A percentile compares a stretch with the other conserved stretches of the same genome.
Conservation (phyloP, 192 early-diverging fungal species). For the Gigaspora rosea region DNA sequence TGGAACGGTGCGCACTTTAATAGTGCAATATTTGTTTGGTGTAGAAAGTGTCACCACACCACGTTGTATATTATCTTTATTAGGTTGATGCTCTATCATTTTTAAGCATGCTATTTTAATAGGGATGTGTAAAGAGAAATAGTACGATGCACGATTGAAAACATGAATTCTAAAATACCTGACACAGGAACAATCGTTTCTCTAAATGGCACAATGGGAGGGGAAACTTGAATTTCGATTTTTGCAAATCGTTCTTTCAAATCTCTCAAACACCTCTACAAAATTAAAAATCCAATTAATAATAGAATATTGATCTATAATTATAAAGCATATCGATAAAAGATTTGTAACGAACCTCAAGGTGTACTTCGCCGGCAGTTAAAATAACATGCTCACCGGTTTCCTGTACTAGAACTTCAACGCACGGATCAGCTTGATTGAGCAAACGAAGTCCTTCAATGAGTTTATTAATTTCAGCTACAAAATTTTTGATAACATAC, state of each 20-base stretch:
- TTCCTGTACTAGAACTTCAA: conserved; percentile 88
- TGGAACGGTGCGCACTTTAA: conserved; percentile 71
- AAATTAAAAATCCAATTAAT: neutral
- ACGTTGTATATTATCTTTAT: conserved; percentile 55
- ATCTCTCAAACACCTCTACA: conserved; percentile 88
- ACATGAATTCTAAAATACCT: conserved; percentile 10
- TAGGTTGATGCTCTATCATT: conserved; percentile 37
- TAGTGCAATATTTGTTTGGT: conserved; percentile 57
- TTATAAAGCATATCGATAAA: neutral
- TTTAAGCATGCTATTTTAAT: conserved; percentile 35
- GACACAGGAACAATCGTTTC: conserved; percentile 77
- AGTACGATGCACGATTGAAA: neutral
- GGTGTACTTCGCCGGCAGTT: conserved; percentile 95
- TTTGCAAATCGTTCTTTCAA: conserved; percentile 91
- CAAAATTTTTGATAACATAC: conserved; percentile 24
- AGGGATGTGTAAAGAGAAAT: neutral
- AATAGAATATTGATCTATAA: neutral
- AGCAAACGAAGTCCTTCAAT: conserved; percentile 84
- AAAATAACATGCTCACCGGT: conserved; percentile 97
- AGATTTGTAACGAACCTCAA: conserved; percentile 60
- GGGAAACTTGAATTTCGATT: conserved; percentile 91
- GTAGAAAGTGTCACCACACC: conserved; percentile 65
- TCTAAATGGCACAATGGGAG: conserved; percentile 95
- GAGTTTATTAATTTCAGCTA: conserved; percentile 81
- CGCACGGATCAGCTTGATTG: conserved; percentile 94